Percentiles rank a stretch among this genome's conserved stretches.
phyloP scores from a whole-genome alignment of 202 grass and related monocot genomes.

The Schoenoplectus tabernaemontani region DNA sequence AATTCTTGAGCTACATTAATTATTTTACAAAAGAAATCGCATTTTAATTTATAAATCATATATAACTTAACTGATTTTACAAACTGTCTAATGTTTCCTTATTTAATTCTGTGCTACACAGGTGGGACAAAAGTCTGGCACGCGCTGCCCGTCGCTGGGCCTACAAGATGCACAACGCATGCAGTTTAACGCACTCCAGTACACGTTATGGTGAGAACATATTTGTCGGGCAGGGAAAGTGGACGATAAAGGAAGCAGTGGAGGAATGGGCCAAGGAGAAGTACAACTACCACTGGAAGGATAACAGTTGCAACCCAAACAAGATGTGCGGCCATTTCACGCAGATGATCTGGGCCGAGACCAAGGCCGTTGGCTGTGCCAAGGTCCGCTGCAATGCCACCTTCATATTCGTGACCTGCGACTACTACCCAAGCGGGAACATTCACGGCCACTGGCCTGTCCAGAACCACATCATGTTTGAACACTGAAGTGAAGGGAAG shows the following conservation, averaged over 20 bases:
- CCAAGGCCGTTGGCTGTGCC: conserved; percentile 35
- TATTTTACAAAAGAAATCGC: no score
- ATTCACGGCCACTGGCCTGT: conserved; percentile 38
- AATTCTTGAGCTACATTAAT: neutral
- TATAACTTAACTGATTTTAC: no score
- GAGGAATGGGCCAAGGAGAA: conserved; percentile 30
- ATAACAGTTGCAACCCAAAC: conserved; percentile 29
- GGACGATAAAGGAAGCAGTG: conserved; percentile 28
- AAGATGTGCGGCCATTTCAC: conserved; percentile 53
- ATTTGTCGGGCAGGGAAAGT: conserved; percentile 32
- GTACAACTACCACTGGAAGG: conserved; percentile 33
- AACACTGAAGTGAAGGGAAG: neutral
- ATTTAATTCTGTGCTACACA: neutral
- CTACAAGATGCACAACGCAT: conserved; percentile 28
- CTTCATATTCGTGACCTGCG: conserved; percentile 42
- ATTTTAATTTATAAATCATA: neutral
- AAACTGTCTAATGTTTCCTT: neutral
- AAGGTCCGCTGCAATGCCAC: conserved; percentile 30
- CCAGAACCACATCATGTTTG: neutral
- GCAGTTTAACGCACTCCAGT: conserved; percentile 34
- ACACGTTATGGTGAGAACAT: conserved; percentile 33
- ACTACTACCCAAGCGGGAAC: conserved; percentile 45
- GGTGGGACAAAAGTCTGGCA: conserved; percentile 39
- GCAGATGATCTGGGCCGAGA: conserved; percentile 40
- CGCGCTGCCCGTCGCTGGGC: conserved; percentile 46